phyloP scores from a whole-genome alignment of 1,139 yeast genomes.

The Candida anutae region DNA sequence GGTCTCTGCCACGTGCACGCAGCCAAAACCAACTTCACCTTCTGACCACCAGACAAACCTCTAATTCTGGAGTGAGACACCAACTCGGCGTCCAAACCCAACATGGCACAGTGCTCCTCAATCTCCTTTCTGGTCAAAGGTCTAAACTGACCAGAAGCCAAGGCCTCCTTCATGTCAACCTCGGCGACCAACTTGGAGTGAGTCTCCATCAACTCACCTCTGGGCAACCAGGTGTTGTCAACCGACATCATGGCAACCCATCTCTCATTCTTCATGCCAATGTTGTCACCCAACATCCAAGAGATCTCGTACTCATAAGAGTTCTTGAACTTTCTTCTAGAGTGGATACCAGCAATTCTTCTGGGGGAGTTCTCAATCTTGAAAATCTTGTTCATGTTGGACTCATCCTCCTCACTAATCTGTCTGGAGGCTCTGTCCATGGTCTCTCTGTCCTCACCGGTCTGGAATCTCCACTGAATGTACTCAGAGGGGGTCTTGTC shows the following conservation, averaged over 20 bases:
- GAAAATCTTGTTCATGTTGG: slow-evolving; percentile 98
- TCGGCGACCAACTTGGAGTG: slow-evolving; percentile 99
- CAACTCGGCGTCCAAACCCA: slow-evolving; percentile 98
- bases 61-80: slow-evolving; percentile 99
- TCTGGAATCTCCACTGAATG: slow-evolving; percentile 99
- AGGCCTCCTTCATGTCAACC: slow-evolving; percentile 99
- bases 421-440: slow-evolving; percentile 99
- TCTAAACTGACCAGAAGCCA: slow-evolving; percentile 99
- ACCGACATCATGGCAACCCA: slow-evolving; percentile 99
- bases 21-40: slow-evolving; percentile 98
- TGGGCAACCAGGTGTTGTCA: slow-evolving; percentile 99
- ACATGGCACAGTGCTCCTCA: slow-evolving; percentile 96
- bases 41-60: slow-evolving; percentile 99
- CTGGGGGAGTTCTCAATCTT: slow-evolving; percentile 97
- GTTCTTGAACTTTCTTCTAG: slow-evolving; percentile 99
- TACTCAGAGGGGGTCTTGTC: slow-evolving; percentile 99
- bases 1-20: slow-evolving; percentile 99
- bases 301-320: slow-evolving; percentile 99
- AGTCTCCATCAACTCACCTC: slow-evolving; percentile 98
- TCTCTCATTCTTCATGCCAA: slow-evolving; percentile 98
- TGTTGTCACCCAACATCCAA: slow-evolving; percentile 93
- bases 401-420: slow-evolving; percentile 94
- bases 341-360: slow-evolving; percentile 90
- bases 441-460: slow-evolving; percentile 99
- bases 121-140: slow-evolving; percentile 99